Base-by-base conservation (phyloP, 305 asterid species). In the Fraxinus paxiana region DNA sequence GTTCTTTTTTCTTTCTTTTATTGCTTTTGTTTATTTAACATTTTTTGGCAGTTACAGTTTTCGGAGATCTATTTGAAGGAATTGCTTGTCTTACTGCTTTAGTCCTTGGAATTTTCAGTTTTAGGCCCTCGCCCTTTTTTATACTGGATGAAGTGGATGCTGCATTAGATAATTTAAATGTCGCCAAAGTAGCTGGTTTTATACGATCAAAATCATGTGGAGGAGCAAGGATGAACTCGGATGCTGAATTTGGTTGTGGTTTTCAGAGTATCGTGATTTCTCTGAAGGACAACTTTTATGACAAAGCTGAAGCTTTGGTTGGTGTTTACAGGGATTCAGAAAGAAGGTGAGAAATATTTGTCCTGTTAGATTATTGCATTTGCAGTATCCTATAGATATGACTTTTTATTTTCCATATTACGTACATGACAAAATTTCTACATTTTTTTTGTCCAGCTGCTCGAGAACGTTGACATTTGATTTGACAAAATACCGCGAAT, bases 71-170 rank as follows among this genome's bases (percentile, higher is more conserved):
- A 35, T 61, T 70, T 22, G 22, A 54, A 76, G 37, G 28, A 73
- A 26, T 24, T 79, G 38, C 34, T 48, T 31, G 41, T 75, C 73
- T 83, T 18, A 76, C 70, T 61, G 48, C 43, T 71, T 22, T 54
- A 69, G 26, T 75, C 75, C 43, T 76, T 72, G 78, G 77, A 43
- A 76, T 83, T 87, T 82, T 79, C 98, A 96, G 99, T 86, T 96
- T 92, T 87, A 92, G 87, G 91, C 98, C 99, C 12, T 96, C 99
- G 13, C 99, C 99, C 8, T 96, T 96, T 88, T 94, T 93, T 79
- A 96, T 96, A 87, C 82, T 96, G 91, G 99, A 96, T 63, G 99
- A 96, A 92, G 99, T 96, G 86, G 99, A 96, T 85, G 99, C 99
- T 79, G 99, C 99, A 18, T 82, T 96, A 80, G 99, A 96, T 77